A percentile compares a stretch with the other conserved stretches of the same genome.
These are phyloP conservation scores for Passiflora organensis DNA, from an alignment of 345 rosid genomes.

Conservation along the genomic window DNA sequence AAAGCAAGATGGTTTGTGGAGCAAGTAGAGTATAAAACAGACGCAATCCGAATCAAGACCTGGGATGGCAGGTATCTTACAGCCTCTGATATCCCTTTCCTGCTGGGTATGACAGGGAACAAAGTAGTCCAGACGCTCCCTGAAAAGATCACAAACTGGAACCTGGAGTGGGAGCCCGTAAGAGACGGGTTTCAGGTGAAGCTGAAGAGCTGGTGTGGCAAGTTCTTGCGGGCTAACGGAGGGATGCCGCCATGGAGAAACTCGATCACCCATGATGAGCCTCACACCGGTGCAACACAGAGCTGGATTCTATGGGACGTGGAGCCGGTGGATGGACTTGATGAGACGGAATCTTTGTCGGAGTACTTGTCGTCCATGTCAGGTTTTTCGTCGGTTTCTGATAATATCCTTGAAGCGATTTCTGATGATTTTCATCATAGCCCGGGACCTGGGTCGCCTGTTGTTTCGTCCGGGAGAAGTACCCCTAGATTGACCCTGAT, in stretches of 20 bases:
- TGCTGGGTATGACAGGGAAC: conserved; percentile 84
- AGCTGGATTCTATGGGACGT: conserved; percentile 86
- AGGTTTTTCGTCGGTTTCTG: conserved; percentile 42
- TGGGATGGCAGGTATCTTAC: conserved; percentile 62
- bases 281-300: conserved; percentile 46
- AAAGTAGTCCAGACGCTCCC: conserved; percentile 49
- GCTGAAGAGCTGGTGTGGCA: conserved; percentile 65
- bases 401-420: conserved; percentile 32
- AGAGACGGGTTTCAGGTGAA: conserved; percentile 66
- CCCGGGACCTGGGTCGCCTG: conserved; percentile 41
- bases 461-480: conserved; percentile 20
- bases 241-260: conserved; percentile 94
- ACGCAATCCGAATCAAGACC: conserved; percentile 47
- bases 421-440: conserved; percentile 24
- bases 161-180: conserved; percentile 28
- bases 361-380: conserved; percentile 56
- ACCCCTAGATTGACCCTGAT: conserved; percentile 37
- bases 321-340: conserved; percentile 31
- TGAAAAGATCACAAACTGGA: conserved; percentile 8
- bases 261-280: conserved; percentile 81
- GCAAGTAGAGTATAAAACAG: conserved; percentile 37
- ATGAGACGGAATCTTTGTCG: conserved; percentile 34
- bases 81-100: conserved; percentile 66
- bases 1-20: conserved; percentile 80
- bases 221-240: conserved; percentile 70